These are phyloP conservation scores for Psidium guajava DNA, from an alignment of 345 rosid genomes.

Conservation along the genomic window DNA sequence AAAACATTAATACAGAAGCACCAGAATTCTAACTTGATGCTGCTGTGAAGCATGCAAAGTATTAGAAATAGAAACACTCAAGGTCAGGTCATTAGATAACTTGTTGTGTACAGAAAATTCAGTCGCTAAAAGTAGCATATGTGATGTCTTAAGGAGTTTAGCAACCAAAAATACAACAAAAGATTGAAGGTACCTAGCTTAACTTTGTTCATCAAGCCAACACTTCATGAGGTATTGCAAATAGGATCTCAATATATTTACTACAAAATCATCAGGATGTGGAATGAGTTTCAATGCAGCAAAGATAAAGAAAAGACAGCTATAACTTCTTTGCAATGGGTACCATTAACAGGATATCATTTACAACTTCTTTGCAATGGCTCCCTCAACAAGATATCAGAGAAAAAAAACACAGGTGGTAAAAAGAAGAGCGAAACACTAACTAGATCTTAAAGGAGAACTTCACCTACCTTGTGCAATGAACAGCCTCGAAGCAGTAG, in stretches of 20 bases:
- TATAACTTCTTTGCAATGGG: neutral
- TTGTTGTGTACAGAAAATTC: neutral
- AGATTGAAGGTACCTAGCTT: neutral
- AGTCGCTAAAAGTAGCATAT: neutral
- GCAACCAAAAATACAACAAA: neutral
- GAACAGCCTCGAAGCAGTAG: conserved; percentile 55
- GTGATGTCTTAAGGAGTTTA: neutral
- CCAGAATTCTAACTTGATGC: neutral
- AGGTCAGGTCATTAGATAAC: conserved; percentile 1
- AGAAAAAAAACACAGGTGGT: neutral
- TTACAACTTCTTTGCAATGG: neutral
- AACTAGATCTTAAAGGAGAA: neutral
- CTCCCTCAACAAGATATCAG: neutral
- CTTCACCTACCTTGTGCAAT: conserved; percentile 46
- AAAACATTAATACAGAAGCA: neutral
- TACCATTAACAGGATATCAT: neutral
- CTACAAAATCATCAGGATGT: neutral
- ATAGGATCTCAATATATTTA: neutral
- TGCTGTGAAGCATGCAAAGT: neutral
- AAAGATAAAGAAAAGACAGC: neutral
- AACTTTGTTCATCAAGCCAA: neutral
- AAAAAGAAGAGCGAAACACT: neutral
- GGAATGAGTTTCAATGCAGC: neutral
- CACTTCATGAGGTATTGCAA: neutral
- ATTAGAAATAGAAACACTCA: neutral